Evolutionary conservation across 495 filamentous ascomycete species (phyloP).

Genomic region (Talaromyces ruber): DNA sequence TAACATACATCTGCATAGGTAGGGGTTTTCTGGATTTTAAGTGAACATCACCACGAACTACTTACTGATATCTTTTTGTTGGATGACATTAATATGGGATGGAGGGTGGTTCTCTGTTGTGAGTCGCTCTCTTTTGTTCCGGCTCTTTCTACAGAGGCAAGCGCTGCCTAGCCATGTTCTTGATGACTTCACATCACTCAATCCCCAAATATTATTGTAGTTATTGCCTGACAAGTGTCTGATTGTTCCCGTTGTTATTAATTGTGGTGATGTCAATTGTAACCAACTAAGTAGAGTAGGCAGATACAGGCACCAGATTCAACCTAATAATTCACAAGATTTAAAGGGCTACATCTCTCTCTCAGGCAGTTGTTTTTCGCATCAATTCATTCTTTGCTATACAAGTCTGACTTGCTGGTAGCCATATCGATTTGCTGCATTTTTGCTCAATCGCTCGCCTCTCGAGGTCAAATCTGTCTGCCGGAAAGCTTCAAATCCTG

Average conservation of each 20-base stretch:
- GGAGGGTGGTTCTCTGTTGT: neutral
- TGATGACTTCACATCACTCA: neutral
- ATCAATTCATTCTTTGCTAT: neutral
- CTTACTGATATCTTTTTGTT: neutral
- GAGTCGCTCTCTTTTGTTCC: neutral
- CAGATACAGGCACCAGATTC: neutral
- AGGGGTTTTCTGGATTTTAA: neutral
- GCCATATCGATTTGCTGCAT: neutral
- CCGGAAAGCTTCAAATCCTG: neutral
- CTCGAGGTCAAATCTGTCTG: neutral
- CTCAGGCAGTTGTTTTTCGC: neutral
- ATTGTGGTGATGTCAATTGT: neutral
- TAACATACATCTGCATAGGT: neutral
- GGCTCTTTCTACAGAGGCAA: neutral
- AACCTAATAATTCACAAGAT: neutral
- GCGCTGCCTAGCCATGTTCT: neutral
- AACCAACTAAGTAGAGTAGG: neutral
- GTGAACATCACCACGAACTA: neutral
- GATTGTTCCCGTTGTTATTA: neutral
- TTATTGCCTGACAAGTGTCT: neutral
- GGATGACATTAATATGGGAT: neutral
- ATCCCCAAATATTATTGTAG: neutral
- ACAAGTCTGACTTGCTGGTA: neutral
- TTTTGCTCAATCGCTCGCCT: neutral
- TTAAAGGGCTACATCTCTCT: neutral